These are phyloP conservation scores for Boletus holoroseus DNA, from an alignment of 1,284 basidiomycete genomes.

Conservation along the genomic window DNA sequence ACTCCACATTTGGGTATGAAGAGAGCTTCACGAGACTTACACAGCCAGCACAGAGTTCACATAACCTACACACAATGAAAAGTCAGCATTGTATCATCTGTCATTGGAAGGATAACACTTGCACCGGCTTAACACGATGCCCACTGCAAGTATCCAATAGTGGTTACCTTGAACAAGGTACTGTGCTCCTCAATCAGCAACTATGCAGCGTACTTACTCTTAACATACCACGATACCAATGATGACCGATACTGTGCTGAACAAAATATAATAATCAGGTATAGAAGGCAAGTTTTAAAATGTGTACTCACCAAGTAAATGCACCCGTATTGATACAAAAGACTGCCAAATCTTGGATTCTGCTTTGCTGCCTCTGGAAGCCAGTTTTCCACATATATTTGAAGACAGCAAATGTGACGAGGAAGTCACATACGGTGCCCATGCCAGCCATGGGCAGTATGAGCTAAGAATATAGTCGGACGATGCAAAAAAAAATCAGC, in stretches of 20 bases:
- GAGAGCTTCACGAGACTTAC: neutral
- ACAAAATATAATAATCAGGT: neutral
- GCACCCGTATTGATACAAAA: constrained; percentile 14
- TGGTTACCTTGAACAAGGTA: constrained; percentile 4
- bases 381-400: constrained; percentile 18
- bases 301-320: constrained; percentile 10
- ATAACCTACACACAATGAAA: neutral
- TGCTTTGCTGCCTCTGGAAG: constrained; percentile 8
- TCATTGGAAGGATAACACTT: neutral
- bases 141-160: neutral
- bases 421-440: neutral
- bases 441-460: neutral
- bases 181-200: neutral
- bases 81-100: neutral
- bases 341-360: constrained; percentile 14
- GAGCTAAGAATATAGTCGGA: neutral
- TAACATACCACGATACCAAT: constrained; percentile 12
- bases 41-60: constrained; percentile 14
- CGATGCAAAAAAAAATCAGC: neutral
- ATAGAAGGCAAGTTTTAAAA: neutral
- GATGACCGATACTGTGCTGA: neutral
- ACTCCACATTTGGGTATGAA: neutral
- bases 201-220: neutral
- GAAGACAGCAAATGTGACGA: constrained; percentile 10
- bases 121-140: neutral